Evolutionary conservation across 140 eudicot species (phyloP), one percentile per base, ranked within the genome.

Genomic region (Senecio squalidus): DNA sequence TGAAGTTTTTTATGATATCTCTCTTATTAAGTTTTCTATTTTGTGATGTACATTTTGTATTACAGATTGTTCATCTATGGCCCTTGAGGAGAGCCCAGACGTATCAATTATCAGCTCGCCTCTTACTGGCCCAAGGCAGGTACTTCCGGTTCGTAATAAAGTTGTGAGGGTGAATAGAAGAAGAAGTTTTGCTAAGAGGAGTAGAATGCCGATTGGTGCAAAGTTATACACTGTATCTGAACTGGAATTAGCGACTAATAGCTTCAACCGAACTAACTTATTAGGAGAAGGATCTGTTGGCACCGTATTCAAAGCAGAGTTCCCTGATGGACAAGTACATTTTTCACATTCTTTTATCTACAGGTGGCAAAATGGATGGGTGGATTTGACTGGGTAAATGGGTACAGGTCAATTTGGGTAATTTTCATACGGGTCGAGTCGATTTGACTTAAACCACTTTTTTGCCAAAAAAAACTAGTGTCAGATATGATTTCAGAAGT

Each of bases 251-350:
- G 96, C 96, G 6, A 92, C 98, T 39, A 80, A 82, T 74, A 63
- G 70, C 84, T 92, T 87, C 64, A 76, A 80, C 52, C 70, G 73
- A 58, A 80, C 63, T n/a, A 84, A 84, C 70, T 74, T 84, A 56
- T 78, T 92, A 62, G 96, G 96, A 38, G 95, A 87, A 68, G 98
- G 98, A 28, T 81, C 96, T 49, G 84, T 92, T 46, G 98, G 98
- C 53, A 70, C 92, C 3, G 98, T 92, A 43, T 84, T 59, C 63
- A 87, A 71, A 84, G 96, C 95, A 67, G 86, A 92, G 50, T 82
- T 92, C 66, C 89, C 95, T 31, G 80, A 88, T 79, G 93, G 96
- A 59, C 76, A 68, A 58, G 98, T 91, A 83, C 40, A 29, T 34
- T 24, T 36, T 38, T 46, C 10, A 61, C 28, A 38, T 4, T 18